Percentiles rank a stretch among this genome's conserved stretches.
Evolutionary conservation across 2,329 filamentous ascomycete species (phyloP).

Genomic region (Ophiostoma sp.): DNA sequence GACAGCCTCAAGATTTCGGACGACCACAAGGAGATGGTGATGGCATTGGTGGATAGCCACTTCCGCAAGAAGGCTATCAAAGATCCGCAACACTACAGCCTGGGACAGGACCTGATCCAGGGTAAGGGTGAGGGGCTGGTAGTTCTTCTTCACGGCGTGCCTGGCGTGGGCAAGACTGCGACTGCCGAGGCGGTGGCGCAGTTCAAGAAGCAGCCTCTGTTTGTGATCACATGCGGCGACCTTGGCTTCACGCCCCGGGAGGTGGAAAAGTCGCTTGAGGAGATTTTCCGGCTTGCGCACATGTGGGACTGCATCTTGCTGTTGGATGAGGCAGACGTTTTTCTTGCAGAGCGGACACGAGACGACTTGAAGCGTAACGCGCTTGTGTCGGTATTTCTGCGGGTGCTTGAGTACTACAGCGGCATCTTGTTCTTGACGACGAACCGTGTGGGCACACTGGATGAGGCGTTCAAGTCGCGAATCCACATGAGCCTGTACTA

Average conservation of each 20-base stretch:
- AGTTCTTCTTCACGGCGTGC: constrained; percentile 44
- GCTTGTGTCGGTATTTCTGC: constrained; percentile 42
- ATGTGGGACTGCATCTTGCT: constrained; percentile 30
- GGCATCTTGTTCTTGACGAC: constrained; percentile 48
- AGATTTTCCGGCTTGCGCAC: constrained; percentile 27
- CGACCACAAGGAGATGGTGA: constrained; percentile 29
- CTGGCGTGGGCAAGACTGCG: constrained; percentile 47
- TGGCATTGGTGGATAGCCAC: constrained; percentile 27
- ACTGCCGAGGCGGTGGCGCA: constrained; percentile 39
- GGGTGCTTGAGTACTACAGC: constrained; percentile 44
- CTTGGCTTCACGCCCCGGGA: constrained; percentile 39
- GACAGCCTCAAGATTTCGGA: constrained; percentile 28
- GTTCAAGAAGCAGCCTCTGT: constrained; percentile 42
- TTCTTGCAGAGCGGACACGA: constrained; percentile 27
- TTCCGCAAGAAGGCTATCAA: constrained; percentile 20
- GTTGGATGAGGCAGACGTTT: constrained; percentile 31
- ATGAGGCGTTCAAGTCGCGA: constrained; percentile 47
- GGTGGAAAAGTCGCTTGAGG: constrained; percentile 32
- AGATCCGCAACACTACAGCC: constrained; percentile 19
- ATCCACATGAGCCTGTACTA: constrained; percentile 45
- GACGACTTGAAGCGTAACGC: constrained; percentile 32
- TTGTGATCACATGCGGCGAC: constrained; percentile 47
- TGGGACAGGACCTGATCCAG: constrained; percentile 39
- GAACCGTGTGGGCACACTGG: constrained; percentile 45
- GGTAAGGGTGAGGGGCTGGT: constrained; percentile 44